Base-by-base conservation (phyloP, 495 filamentous ascomycete genomes). In the Schizothecium vesticola region DNA sequence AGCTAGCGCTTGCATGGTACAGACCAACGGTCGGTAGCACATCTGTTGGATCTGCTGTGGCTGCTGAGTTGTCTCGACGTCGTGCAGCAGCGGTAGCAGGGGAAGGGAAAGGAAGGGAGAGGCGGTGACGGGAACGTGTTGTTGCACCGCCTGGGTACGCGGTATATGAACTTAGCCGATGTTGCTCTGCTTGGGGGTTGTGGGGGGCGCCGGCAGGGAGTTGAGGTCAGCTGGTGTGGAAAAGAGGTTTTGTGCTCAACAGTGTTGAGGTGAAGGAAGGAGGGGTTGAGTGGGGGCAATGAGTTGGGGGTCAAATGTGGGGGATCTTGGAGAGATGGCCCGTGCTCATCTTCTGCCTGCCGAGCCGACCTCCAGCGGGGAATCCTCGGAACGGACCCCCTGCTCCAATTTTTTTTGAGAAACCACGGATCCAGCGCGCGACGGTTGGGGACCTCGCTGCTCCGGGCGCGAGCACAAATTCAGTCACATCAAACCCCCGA, bases 401-500 rank as follows among this genome's bases (percentile, higher is more conserved):
- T 43, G 36, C 36, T 43, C 36, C 43, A 51, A n/a, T 51, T 51
- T 51, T 51, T 51, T 51, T 51, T 51, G 43, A 33, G 11, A 33
- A 29, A 29, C 28, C 28, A 29, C 28, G 11, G 31, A 51, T 51
- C 43, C 43, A 51, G 63, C 25, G 63, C 63, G 25, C 51, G 9
- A 59, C 51, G 26, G 61, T 64, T 64, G 9, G 19, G 16, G 19
- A 51, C 43, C 12, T 51, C 43, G 43, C 43, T 51, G 19, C 16
- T n/a, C 43, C 43, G 16, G 16, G 10, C 25, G 26, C 59, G 24
- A 31, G 23, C 21, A 23, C 61, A 64, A 8, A 43, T 24, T 23
- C 61, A 56, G 28, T 43, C 63, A 64, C 43, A n/a, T 51, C 43
- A 55, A 8, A 43, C 60, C 65, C 10, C 12, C 43, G 74, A 59